phyloP scores from a whole-genome alignment of 176 grass and related monocot species.

The Guadua angustifolia region DNA sequence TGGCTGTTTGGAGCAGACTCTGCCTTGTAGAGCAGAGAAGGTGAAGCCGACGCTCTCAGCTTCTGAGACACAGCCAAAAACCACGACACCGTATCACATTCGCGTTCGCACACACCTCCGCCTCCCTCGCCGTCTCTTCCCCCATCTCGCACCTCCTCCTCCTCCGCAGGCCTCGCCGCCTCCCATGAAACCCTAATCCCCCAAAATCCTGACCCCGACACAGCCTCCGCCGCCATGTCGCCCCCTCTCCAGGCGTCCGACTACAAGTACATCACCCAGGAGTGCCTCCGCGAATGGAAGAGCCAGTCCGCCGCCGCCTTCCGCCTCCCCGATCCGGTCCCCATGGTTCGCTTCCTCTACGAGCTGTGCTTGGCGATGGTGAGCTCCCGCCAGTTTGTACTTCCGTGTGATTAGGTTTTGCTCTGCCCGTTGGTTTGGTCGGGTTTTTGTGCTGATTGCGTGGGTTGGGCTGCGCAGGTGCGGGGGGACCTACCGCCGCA shows the following conservation, averaged over 20 bases:
- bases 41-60: no score
- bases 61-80: not conserved
- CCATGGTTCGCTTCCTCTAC: constrained; percentile 92
- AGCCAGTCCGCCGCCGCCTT: constrained; percentile 57
- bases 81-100: not conserved
- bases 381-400: constrained; percentile 33
- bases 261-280: constrained; percentile 76
- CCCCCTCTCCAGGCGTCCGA: constrained; percentile 60
- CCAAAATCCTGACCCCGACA: constrained; percentile 32
- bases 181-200: constrained; percentile 59
- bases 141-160: constrained; percentile 26
- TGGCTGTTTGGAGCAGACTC: no score
- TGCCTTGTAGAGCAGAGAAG: no score
- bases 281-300: constrained; percentile 95
- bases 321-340: constrained; percentile 79
- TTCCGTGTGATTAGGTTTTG: constrained; percentile 33
- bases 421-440: constrained; percentile 7
- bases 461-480: constrained; percentile 55
- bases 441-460: constrained; percentile 24
- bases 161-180: constrained; percentile 12
- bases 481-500: constrained; percentile 77
- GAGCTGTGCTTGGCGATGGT: constrained; percentile 98
- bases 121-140: constrained; percentile 27
- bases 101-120: constrained; percentile 8
- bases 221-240: constrained; percentile 43